Evolutionary conservation across 2,329 filamentous ascomycete genomes (phyloP).

Genomic region (Alternaria alternata): DNA sequence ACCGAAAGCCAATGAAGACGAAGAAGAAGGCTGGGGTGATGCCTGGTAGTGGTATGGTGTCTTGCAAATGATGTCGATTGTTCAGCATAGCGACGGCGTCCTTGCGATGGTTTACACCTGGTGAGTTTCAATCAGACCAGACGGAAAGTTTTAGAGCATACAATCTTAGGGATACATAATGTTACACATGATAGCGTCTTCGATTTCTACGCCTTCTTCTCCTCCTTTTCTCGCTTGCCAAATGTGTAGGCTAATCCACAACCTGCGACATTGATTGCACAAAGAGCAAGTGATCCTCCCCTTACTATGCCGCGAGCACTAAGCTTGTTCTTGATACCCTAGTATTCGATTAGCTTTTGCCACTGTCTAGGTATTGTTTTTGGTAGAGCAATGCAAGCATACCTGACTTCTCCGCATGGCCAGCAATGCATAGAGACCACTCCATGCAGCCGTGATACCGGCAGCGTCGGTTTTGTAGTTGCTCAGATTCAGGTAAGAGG

Average conservation of each 20-base stretch:
- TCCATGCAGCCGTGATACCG: conserved; percentile 71
- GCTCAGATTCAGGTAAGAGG: conserved; percentile 70
- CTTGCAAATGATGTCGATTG: conserved; percentile 4
- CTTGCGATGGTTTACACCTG: conserved; percentile 6
- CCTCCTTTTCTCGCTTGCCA: conserved; percentile 53
- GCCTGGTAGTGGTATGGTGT: conserved; percentile 40
- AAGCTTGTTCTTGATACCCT: conserved; percentile 58
- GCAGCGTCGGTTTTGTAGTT: conserved; percentile 70
- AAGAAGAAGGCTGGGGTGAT: conserved; percentile 51
- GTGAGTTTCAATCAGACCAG: conserved; percentile 2
- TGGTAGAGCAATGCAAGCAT: conserved; percentile 3
- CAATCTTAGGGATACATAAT: conserved; percentile 11
- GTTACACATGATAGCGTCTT: conserved; percentile 3
- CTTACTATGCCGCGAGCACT: conserved; percentile 61
- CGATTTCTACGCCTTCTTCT: conserved; percentile 22
- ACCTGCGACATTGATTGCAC: conserved; percentile 59
- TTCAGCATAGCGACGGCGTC: conserved; percentile 23
- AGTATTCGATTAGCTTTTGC: conserved; percentile 1
- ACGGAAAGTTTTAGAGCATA: background rate
- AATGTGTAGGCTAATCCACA: conserved; percentile 63
- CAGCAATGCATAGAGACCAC: conserved; percentile 69
- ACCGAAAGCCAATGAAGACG: conserved; percentile 53
- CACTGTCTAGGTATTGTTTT: background rate
- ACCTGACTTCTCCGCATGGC: conserved; percentile 65
- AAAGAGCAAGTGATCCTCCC: conserved; percentile 61